Percentiles rank a stretch among this genome's conserved stretches.
phyloP scores from a whole-genome alignment of 1,284 basidiomycete species.

The Malassezia cuniculi region DNA sequence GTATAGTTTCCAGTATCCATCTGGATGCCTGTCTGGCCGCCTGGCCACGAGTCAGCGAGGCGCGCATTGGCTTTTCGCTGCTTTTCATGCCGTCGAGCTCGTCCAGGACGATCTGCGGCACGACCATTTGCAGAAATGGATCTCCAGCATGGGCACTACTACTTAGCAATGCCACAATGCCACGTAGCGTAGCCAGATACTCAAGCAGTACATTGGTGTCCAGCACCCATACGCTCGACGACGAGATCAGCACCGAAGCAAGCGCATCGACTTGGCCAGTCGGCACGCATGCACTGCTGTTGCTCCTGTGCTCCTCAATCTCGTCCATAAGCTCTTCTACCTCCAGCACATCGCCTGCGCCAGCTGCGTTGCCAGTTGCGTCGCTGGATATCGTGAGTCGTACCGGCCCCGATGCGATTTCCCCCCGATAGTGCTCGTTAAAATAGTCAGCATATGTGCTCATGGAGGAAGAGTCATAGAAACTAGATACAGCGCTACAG shows the following conservation, averaged over 20 bases:
- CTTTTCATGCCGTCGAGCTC: constrained; percentile 11
- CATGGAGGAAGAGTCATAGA: constrained; percentile 3
- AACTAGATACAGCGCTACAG: too few species aligned
- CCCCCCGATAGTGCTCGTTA: constrained; percentile 9
- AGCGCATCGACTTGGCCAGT: too few species aligned
- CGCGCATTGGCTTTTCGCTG: background rate
- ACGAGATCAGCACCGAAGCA: too few species aligned
- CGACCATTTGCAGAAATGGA: constrained; percentile 7
- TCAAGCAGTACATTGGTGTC: constrained; percentile 10
- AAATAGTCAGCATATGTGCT: constrained; percentile 14
- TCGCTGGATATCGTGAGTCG: constrained; percentile 5
- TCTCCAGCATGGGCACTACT: background rate
- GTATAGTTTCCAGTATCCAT: constrained; percentile 10
- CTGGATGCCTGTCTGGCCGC: constrained; percentile 6
- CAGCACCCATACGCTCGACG: constrained; percentile 7
- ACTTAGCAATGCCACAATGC: background rate
- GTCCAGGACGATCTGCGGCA: constrained; percentile 10
- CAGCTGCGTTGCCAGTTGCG: background rate
- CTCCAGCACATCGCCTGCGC: too few species aligned
- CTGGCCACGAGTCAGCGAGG: background rate
- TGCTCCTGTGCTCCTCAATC: background rate
- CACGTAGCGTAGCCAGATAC: background rate
- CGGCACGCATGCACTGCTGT: too few species aligned
- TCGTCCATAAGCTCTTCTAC: background rate
- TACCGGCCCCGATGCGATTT: constrained; percentile 7